Evolutionary conservation across 2,329 filamentous ascomycete species (phyloP).

Genomic region (Erysiphe neolycopersici): DNA sequence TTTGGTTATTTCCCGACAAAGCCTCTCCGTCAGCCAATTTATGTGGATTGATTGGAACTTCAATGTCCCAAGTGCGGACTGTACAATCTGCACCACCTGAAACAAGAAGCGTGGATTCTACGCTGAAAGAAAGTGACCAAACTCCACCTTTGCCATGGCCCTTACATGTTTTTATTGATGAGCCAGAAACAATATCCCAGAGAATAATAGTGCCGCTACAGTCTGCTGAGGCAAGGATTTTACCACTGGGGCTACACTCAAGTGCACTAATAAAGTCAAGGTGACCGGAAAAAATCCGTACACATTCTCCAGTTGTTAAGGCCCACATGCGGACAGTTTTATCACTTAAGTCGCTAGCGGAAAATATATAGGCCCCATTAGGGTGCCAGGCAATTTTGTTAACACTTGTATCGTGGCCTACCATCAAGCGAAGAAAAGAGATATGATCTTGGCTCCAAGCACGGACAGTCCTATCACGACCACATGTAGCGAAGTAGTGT

Average conservation of each 20-base stretch:
- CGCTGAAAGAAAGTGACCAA: slow-evolving; percentile 78
- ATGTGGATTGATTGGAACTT: slow-evolving; percentile 38
- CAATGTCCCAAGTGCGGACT: slow-evolving; percentile 46
- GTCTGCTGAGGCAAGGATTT: slow-evolving; percentile 75
- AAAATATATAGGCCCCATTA: slow-evolving; percentile 83
- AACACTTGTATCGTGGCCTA: slow-evolving; percentile 83
- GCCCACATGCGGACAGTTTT: slow-evolving; percentile 96
- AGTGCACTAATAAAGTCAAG: slow-evolving; percentile 65
- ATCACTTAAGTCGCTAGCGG: slow-evolving; percentile 58
- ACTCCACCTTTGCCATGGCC: slow-evolving; percentile 87
- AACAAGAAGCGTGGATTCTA: slow-evolving; percentile 71
- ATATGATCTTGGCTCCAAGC: slow-evolving; percentile 87
- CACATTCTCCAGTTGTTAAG: slow-evolving; percentile 60
- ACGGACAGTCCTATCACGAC: slow-evolving; percentile 71
- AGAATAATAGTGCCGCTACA: slow-evolving; percentile 71
- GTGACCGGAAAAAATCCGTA: slow-evolving; percentile 81
- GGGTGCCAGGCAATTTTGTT: slow-evolving; percentile 84
- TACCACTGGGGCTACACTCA: slow-evolving; percentile 67
- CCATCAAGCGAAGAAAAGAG: slow-evolving; percentile 62
- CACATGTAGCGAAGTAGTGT: slow-evolving; percentile 76
- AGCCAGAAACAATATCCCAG: slow-evolving; percentile 78
- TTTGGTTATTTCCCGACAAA: slow-evolving; percentile 17
- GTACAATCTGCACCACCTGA: slow-evolving; percentile 82
- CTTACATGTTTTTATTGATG: slow-evolving; percentile 70
- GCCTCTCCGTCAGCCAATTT: slow-evolving; percentile 22